A percentile compares a stretch with the other conserved stretches of the same genome.
Conservation (phyloP, 768 basidiomycete species). For the Sarcodon sp. region DNA sequence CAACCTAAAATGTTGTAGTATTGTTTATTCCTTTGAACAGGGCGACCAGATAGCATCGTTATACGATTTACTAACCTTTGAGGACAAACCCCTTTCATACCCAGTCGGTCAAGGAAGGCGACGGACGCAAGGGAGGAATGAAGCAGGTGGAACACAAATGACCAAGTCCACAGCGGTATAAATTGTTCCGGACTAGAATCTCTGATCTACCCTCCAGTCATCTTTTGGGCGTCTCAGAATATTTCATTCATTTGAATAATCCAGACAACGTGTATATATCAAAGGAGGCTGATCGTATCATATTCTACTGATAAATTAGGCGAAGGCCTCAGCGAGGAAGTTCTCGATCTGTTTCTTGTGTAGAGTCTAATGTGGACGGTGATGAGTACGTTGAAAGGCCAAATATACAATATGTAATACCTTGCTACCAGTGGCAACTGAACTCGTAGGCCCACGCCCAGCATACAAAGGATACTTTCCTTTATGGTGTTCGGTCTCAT, state of each 20-base stretch:
- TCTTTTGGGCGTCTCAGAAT: too few species aligned
- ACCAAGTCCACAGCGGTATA: too few species aligned
- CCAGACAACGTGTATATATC: too few species aligned
- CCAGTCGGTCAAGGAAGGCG: neutral
- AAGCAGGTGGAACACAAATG: too few species aligned
- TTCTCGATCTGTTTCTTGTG: conserved; percentile 88
- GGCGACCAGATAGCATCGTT: conserved; percentile 91
- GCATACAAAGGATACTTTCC: conserved; percentile 88
- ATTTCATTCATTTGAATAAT: too few species aligned
- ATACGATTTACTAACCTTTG: conserved; percentile 72
- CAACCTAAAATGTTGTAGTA: neutral
- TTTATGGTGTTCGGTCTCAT: conserved; percentile 82
- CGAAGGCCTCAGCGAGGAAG: conserved; percentile 55
- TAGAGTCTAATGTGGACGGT: conserved; percentile 30
- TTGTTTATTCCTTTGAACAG: conserved; percentile 22
- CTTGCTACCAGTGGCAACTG: conserved; percentile 89
- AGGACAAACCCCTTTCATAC: conserved; percentile 37
- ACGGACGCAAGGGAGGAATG: too few species aligned
- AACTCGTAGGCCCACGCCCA: conserved; percentile 85
- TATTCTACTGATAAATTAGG: conserved; percentile 3
- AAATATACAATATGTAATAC: conserved; percentile 18
- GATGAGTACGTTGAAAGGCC: neutral
- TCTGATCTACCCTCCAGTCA: too few species aligned
- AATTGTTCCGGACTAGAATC: too few species aligned
- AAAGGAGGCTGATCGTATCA: too few species aligned